Evolutionary conservation across 805 yeast species (phyloP).

Genomic region (Candida silvicultrix): DNA sequence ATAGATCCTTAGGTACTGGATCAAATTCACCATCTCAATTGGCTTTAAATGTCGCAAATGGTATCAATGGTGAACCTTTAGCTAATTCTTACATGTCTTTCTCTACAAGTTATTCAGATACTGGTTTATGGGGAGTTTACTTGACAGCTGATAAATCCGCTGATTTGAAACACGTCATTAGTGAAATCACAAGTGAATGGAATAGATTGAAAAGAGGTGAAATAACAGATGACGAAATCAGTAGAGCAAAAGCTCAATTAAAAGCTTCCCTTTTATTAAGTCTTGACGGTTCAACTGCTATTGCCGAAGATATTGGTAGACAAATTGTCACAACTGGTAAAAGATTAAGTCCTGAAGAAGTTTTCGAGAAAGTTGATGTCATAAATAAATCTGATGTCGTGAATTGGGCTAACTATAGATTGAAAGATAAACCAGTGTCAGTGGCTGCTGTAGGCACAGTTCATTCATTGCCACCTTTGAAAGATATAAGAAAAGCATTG

Average conservation of each 20-base stretch:
- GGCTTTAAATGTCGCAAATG: constrained; percentile 55
- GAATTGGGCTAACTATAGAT: constrained; percentile 80
- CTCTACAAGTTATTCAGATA: constrained; percentile 94
- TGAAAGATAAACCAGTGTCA: constrained; percentile 75
- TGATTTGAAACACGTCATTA: constrained; percentile 59
- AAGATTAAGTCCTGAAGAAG: constrained; percentile 40
- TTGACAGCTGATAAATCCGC: constrained; percentile 68
- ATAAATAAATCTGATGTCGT: constrained; percentile 77
- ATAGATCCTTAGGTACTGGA: constrained; percentile 82
- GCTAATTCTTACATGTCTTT: constrained; percentile 96
- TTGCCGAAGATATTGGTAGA: constrained; percentile 97
- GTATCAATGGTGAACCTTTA: constrained; percentile 53
- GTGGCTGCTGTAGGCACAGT: constrained; percentile 89
- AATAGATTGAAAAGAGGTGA: constrained; percentile 73
- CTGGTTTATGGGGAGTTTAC: constrained; percentile 97
- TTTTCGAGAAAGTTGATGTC: constrained; percentile 58
- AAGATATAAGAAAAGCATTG: constrained; percentile 43
- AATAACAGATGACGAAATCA: constrained; percentile 79
- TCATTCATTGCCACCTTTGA: constrained; percentile 60
- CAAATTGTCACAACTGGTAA: constrained; percentile 92
- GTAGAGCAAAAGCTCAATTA: constrained; percentile 88
- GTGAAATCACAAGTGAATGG: constrained; percentile 85
- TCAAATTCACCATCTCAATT: constrained; percentile 81
- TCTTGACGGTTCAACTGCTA: constrained; percentile 90
- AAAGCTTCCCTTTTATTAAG: constrained; percentile 88